These are phyloP conservation scores for Cornus florida DNA, from an alignment of 148 eudicot species.

Conservation along the genomic window DNA sequence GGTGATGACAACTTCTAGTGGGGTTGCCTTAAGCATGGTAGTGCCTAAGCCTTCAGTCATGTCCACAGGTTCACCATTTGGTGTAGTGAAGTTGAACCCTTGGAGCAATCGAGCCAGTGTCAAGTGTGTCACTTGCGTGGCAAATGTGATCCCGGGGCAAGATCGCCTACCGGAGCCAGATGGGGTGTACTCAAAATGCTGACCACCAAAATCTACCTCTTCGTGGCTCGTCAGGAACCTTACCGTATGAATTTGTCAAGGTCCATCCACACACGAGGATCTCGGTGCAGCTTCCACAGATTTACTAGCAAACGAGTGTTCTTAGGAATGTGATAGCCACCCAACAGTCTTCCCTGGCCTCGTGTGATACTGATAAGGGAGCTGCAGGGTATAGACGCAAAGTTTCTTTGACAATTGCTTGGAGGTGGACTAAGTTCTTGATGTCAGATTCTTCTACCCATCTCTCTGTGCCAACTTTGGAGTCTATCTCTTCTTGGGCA, in stretches of 20 bases:
- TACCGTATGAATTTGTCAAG: conserved; percentile 35
- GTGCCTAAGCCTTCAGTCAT: conserved; percentile 20
- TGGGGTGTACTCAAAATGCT: conserved; percentile 33
- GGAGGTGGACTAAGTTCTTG: conserved; percentile 20
- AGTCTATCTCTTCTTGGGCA: conserved; percentile 22
- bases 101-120: conserved; percentile 33
- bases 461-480: conserved; percentile 16
- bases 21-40: conserved; percentile 12
- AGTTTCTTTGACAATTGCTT: conserved; percentile 27
- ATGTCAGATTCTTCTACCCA: conserved; percentile 27
- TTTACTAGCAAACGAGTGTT: conserved; percentile 23
- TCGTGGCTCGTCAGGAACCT: conserved; percentile 24
- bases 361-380: conserved; percentile 20
- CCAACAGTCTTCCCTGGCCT: conserved; percentile 20
- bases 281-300: conserved; percentile 32
- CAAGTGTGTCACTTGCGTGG: conserved; percentile 29
- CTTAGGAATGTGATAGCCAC: conserved; percentile 21
- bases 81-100: conserved; percentile 22
- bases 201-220: conserved; percentile 22
- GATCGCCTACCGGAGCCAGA: conserved; percentile 39
- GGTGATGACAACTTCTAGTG: conserved; percentile 16
- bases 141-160: conserved; percentile 36
- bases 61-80: conserved; percentile 19
- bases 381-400: conserved; percentile 28
- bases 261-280: conserved; percentile 30